Evolutionary conservation across 2,329 filamentous ascomycete genomes (phyloP).

Genomic region (Ilyonectria robusta): DNA sequence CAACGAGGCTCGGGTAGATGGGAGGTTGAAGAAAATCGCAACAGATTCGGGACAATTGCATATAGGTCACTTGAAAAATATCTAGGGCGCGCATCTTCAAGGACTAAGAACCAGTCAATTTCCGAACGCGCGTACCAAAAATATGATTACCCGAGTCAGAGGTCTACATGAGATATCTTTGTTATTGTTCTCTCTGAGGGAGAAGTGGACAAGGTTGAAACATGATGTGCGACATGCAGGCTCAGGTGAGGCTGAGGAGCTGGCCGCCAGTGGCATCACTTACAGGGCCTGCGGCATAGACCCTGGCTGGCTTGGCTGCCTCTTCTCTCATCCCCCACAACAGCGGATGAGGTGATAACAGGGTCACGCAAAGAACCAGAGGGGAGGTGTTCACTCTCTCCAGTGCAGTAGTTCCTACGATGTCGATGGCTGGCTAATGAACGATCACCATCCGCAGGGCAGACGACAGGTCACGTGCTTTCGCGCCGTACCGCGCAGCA

Average conservation of each 20-base stretch:
- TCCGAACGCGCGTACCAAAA: not conserved
- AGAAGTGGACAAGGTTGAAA: not conserved
- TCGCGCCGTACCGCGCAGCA: not conserved
- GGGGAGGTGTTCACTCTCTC: constrained; percentile 10
- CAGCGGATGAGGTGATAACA: constrained; percentile 1
- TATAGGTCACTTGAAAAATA: not conserved
- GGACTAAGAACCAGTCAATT: not conserved
- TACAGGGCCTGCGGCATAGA: constrained; percentile 2
- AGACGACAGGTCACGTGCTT: not conserved
- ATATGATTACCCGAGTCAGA: not conserved
- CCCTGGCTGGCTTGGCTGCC: not conserved
- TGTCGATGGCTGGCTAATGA: not conserved
- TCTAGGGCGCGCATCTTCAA: not conserved
- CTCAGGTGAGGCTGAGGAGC: constrained; percentile 15
- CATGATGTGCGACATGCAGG: not conserved
- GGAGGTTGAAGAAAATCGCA: too few relatives aligned
- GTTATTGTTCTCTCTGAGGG: not conserved
- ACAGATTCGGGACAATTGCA: not conserved
- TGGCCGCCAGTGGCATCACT: not conserved
- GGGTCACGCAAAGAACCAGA: not conserved
- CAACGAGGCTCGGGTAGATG: not conserved
- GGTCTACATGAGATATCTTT: not conserved
- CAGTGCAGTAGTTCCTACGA: not conserved
- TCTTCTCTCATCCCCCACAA: not conserved
- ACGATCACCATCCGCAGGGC: not conserved